Evolutionary conservation across 352 stramenopile species (phyloP).

Genomic region (Thraustochytrium sp.): DNA sequence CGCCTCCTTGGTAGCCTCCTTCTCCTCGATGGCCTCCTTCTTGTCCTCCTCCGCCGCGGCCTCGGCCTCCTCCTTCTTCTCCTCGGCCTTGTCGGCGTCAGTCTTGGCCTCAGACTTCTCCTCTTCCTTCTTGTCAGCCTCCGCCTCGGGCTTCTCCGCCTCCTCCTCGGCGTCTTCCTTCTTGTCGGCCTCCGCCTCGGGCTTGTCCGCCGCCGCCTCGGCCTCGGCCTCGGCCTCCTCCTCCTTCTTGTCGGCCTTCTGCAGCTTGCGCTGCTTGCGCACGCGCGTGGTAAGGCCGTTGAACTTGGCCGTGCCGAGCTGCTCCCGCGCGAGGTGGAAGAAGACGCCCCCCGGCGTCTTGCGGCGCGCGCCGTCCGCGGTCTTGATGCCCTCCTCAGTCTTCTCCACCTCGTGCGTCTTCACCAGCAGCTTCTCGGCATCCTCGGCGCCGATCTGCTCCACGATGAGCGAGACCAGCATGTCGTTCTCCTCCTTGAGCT

Average conservation of each 20-base stretch:
- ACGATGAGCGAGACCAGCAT: constrained; percentile 11
- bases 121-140: background rate
- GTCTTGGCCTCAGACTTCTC: too few species aligned
- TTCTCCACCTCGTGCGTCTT: constrained; percentile 22
- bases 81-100: too few species aligned
- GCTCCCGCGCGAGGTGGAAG: constrained; percentile 36
- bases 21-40: too few species aligned
- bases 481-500: constrained; percentile 26
- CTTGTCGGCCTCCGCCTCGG: background rate
- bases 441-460: constrained; percentile 28
- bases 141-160: background rate
- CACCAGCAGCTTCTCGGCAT: constrained; percentile 19
- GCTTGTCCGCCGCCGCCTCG: background rate
- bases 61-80: too few species aligned
- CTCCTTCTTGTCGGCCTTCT: background rate
- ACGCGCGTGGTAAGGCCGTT: constrained; percentile 16
- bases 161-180: background rate
- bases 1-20: too few species aligned
- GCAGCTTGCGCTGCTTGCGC: constrained; percentile 14
- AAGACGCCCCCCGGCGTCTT: constrained; percentile 46
- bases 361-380: constrained; percentile 39
- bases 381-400: constrained; percentile 44
- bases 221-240: background rate
- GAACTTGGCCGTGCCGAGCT: background rate
- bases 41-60: too few species aligned